Percentiles rank a stretch among this genome's conserved stretches.
Conservation (phyloP, 495 filamentous ascomycete species). For the Xylaria nigripes region DNA sequence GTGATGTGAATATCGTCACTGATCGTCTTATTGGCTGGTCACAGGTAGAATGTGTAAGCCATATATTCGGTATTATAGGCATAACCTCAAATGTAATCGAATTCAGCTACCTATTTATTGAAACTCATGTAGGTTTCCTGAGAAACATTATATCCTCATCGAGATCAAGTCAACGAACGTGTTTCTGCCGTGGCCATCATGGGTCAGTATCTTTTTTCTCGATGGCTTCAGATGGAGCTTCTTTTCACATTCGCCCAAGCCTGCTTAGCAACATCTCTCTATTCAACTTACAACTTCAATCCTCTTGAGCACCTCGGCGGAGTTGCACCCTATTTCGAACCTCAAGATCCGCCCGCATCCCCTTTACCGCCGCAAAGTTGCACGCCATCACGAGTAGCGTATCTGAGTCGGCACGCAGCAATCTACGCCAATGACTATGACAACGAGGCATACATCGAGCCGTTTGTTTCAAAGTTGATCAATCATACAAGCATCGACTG, state of each 20-base stretch:
- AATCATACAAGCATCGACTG: constrained; percentile 33
- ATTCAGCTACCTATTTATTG: no score
- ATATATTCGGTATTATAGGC: no score
- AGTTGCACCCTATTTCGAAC: constrained; percentile 43
- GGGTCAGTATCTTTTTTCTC: background rate
- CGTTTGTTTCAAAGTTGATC: constrained; percentile 36
- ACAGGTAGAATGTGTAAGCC: no score
- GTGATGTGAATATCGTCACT: no score
- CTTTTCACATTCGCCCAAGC: background rate
- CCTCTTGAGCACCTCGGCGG: constrained; percentile 42
- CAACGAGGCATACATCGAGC: constrained; percentile 39
- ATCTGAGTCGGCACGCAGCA: constrained; percentile 40
- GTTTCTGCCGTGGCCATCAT: no score
- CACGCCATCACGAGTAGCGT: constrained; percentile 32
- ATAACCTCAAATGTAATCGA: no score
- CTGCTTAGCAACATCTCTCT: constrained; percentile 20
- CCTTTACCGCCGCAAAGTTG: constrained; percentile 34
- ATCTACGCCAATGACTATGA: constrained; percentile 45
- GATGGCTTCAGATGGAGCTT: background rate
- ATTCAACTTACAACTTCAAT: constrained; percentile 35
- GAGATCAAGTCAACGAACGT: no score
- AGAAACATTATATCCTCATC: no score
- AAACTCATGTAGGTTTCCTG: no score
- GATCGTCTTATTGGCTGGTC: no score
- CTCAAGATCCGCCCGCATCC: constrained; percentile 34